These are phyloP conservation scores for Leptomonas seymouri DNA, from an alignment of 208 protist species.

Conservation along the genomic window DNA sequence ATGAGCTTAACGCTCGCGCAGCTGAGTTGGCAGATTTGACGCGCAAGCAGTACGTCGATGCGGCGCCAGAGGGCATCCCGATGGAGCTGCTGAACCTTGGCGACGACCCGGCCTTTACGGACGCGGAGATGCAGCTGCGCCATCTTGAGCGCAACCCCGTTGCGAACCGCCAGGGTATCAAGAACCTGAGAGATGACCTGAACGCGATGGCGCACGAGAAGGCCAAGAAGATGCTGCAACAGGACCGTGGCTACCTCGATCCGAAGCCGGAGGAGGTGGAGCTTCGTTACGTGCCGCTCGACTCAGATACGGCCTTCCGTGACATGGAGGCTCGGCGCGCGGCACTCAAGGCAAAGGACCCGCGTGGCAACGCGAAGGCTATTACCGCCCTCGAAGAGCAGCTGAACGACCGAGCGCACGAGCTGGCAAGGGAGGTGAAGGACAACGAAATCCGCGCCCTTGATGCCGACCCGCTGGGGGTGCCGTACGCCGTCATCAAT, in stretches of 20 bases:
- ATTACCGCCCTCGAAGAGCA: conserved; percentile 61
- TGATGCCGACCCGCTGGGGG: conserved; percentile 44
- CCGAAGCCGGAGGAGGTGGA: conserved; percentile 64
- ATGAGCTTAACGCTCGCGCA: conserved; percentile 61
- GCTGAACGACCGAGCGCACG: conserved; percentile 71
- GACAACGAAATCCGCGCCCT: conserved; percentile 54
- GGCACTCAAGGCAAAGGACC: conserved; percentile 66
- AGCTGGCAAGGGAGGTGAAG: conserved; percentile 74
- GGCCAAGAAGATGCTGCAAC: conserved; percentile 50
- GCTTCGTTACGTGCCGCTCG: conserved; percentile 59
- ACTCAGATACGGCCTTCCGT: conserved; percentile 71
- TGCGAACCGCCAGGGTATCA: conserved; percentile 63
- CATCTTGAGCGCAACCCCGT: conserved; percentile 65
- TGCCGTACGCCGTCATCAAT: conserved; percentile 60
- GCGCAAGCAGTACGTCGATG: conserved; percentile 57
- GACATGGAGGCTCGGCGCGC: conserved; percentile 65
- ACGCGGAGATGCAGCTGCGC: conserved; percentile 57
- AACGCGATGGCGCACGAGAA: conserved; percentile 66
- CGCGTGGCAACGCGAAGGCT: conserved; percentile 40
- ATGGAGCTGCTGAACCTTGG: conserved; percentile 63
- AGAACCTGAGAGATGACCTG: conserved; percentile 67
- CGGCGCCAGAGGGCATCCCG: conserved; percentile 47
- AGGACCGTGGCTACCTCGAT: conserved; percentile 78
- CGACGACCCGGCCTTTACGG: conserved; percentile 59
- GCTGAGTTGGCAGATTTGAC: conserved; percentile 60